phyloP scores from a whole-genome alignment of 148 eudicot genomes.

The Mesembryanthemum crystallinum region DNA sequence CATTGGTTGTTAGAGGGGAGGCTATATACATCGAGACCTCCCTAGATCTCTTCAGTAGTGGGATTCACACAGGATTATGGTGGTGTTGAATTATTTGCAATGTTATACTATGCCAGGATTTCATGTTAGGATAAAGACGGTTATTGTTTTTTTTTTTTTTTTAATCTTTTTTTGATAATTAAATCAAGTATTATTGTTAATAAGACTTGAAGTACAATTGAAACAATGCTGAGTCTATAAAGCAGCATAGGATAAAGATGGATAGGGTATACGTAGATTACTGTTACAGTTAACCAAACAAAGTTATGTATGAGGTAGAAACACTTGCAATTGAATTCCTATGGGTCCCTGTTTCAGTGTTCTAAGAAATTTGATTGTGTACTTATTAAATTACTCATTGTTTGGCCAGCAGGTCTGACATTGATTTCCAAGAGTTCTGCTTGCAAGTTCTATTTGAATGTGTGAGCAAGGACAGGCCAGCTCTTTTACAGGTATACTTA shows the following conservation, averaged over 20 bases:
- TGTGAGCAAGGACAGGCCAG: constrained; percentile 96
- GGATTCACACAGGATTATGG: not conserved
- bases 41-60: not conserved
- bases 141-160: no score
- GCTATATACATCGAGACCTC: no score
- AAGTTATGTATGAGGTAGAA: not conserved
- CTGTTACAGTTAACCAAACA: not conserved
- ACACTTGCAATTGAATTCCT: not conserved
- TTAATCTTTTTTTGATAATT: no score
- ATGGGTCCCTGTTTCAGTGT: not conserved
- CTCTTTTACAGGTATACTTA: constrained; percentile 71
- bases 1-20: no score
- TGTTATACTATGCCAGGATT: not conserved
- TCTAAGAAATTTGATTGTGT: not conserved
- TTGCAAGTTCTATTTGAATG: constrained; percentile 92
- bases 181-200: no score
- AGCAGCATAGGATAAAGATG: not conserved
- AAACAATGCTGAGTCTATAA: no score
- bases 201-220: no score
- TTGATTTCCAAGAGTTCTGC: constrained; percentile 88
- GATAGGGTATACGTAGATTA: not conserved
- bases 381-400: not conserved
- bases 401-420: constrained; percentile 58
- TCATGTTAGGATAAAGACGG: no score
- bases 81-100: not conserved